Evolutionary conservation across 192 early-diverging fungal genomes (phyloP), one percentile per base, ranked within the genome.

Genomic region (Coemansia sp.): DNA sequence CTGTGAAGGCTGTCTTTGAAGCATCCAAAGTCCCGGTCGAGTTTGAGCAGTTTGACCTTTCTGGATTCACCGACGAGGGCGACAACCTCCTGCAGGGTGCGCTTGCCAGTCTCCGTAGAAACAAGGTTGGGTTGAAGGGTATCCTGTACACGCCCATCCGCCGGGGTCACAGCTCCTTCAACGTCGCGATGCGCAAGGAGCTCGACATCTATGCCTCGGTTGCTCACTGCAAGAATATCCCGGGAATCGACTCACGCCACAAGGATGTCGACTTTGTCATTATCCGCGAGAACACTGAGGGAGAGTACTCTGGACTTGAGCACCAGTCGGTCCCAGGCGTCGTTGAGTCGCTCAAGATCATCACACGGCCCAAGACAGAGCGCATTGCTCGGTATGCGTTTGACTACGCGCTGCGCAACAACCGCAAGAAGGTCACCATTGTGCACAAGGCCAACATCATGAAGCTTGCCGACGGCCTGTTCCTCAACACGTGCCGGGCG

Each of bases 391-490:
- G 91, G 73, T 97, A 94, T 66, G 97, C 97, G 25, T 99, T 99
- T 70, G 97, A 99, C 84, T 99, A 95, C 81, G 97, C 97, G 48
- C 84, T 97, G 78, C 94, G 95, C 84, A 95, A 97, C 86, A 87
- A 87, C 78, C 89, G 97, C 64, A 97, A 99, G 90, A 95, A 92
- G 88, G 95, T 99, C 58, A 99, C 97, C 13, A 89, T 88, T 68
- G 94, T 99, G 65, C 97, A 99, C 91, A 99, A 99, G 88, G 97
- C 97, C 82, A 99, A 99, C 86, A 99, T 99, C 83, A 99, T 99
- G 97, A 99, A 99, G 87, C 87, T 95, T 55, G 95, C 91, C 55
- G 97, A 99, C 79, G 97, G 97, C 68, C 89, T 99, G 62, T 99
- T 99, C 88, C 86, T 99, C 63, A 92, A 93, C 71, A 93, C 90